Conservation (phyloP, 768 basidiomycete genomes). For the Cubamyces lactineus region DNA sequence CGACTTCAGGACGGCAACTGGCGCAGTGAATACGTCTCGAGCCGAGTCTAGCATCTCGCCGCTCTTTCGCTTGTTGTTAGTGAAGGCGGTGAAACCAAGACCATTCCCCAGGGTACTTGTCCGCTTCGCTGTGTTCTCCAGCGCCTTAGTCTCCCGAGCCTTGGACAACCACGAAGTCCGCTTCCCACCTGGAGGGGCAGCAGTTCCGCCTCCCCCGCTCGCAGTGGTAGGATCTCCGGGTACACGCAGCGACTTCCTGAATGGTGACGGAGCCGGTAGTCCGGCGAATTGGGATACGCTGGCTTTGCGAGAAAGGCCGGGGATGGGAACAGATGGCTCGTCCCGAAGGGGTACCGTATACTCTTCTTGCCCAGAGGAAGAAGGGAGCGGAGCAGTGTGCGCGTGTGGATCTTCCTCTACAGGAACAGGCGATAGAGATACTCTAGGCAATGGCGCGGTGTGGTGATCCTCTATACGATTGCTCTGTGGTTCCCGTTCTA, state of each 20-base stretch:
- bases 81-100: constrained; percentile 26
- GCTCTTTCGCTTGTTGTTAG: constrained; percentile 67
- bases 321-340: constrained; percentile 29
- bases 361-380: constrained; percentile 21
- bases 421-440: constrained; percentile 16
- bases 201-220: constrained; percentile 39
- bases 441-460: constrained; percentile 28
- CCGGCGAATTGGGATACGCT: constrained; percentile 54
- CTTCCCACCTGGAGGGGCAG: constrained; percentile 48
- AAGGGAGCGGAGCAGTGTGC: constrained; percentile 20
- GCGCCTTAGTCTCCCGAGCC: constrained; percentile 66
- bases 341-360: constrained; percentile 43
- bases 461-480: constrained; percentile 10
- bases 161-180: constrained; percentile 83
- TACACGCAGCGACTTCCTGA: constrained; percentile 67
- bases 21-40: not conserved
- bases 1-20: not conserved
- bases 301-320: constrained; percentile 40
- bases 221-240: constrained; percentile 50
- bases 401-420: constrained; percentile 16
- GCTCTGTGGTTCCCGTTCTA: not conserved
- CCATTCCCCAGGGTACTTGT: constrained; percentile 11
- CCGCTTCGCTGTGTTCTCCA: constrained; percentile 30
- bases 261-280: constrained; percentile 69
- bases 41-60: constrained; percentile 36